phyloP scores from a whole-genome alignment of 129 eudicot species.

The Arctium lappa region DNA sequence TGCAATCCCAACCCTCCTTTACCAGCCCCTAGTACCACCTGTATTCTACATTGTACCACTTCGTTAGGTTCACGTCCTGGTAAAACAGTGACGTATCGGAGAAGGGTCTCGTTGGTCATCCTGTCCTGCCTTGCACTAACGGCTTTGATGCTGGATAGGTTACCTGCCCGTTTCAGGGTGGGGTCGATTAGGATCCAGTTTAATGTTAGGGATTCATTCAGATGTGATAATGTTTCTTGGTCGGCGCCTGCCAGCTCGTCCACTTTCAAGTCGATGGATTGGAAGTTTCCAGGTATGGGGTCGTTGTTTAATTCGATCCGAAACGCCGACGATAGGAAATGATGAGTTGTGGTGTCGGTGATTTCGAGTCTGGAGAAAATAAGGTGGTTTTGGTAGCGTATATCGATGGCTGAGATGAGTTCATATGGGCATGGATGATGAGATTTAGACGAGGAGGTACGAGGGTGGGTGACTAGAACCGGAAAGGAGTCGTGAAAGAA shows the following conservation, averaged over 20 bases:
- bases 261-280: not conserved
- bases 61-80: not conserved
- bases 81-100: slow-evolving; percentile 19
- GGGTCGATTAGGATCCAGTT: slow-evolving; percentile 50
- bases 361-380: slow-evolving; percentile 20
- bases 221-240: not conserved
- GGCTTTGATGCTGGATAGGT: slow-evolving; percentile 32
- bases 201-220: slow-evolving; percentile 18
- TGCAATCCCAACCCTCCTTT: slow-evolving; percentile 8
- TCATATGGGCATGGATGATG: slow-evolving; percentile 7
- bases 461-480: not conserved
- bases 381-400: slow-evolving; percentile 11
- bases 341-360: slow-evolving; percentile 10
- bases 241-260: not conserved
- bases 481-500: slow-evolving; percentile 17
- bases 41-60: slow-evolving; percentile 15
- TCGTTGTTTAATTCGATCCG: slow-evolving; percentile 14
- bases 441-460: not conserved
- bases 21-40: slow-evolving; percentile 20
- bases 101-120: slow-evolving; percentile 17
- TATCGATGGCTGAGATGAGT: slow-evolving; percentile 43
- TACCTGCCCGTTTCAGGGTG: slow-evolving; percentile 19
- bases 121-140: slow-evolving; percentile 26
- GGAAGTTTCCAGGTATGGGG: not conserved
- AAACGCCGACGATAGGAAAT: slow-evolving; percentile 28